Evolutionary conservation across 140 eudicot genomes (phyloP), one percentile per base, ranked within the genome.

Genomic region (Bidens hawaiensis): DNA sequence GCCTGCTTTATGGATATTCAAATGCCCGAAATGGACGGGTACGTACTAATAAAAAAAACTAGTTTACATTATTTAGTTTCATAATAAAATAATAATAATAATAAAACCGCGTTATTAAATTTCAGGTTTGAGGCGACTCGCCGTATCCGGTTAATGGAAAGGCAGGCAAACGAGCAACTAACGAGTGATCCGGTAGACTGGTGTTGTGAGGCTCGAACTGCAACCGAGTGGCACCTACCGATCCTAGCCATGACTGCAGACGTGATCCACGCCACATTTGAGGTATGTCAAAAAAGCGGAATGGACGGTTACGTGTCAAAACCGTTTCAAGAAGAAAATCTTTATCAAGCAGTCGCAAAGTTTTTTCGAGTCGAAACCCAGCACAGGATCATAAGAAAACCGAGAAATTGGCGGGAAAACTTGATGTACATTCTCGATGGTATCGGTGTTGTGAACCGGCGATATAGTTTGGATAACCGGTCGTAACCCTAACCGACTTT

Each of bases 21-120:
- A n/a, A n/a, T n/a, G n/a, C n/a, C 96, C 0, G 96, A 85, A 82
- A 88, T 88, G 96, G 96, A 88, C 59, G 96, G 96, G 96, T 88
- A 77, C n/a, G n/a, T 26, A 13, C 61, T 31, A 31, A 7, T 2
- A 31, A 31, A 7, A 31, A 31, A 31, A 31, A 31, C 11, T 31
- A 31, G 11, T 31, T 18, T 15, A 16, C 43, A 36, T 31, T 10
- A 5, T 36, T 6, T 49, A 9, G 6, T 31, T 33, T 6, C 13
- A 15, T 1, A 10, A 7, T 18, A 15, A 48, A 48, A n/a, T n/a
- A n/a, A n/a, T n/a, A n/a, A n/a, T n/a, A n/a, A n/a, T n/a, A 54
- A 45, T 67, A 46, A 68, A 16, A 6, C 33, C 34, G 3, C 16
- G 4, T 26, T 23, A 45, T 59, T 22, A 4, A 18, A 4, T 52